A percentile compares a stretch with the other conserved stretches of the same genome.
Conservation (phyloP, 2,329 filamentous ascomycete species). For the Colletotrichum spaethianum region DNA sequence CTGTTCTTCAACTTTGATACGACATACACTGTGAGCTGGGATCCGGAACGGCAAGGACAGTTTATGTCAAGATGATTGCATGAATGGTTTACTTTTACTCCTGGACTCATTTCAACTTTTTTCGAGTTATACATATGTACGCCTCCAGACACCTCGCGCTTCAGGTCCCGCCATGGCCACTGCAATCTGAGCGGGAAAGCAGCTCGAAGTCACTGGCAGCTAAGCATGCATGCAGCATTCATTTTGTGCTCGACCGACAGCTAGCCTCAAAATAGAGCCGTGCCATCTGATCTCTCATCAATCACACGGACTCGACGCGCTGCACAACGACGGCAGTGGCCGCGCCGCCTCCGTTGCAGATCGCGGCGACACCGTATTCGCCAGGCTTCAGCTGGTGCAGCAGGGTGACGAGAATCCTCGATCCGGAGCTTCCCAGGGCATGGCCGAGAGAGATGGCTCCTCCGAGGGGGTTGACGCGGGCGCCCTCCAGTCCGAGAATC, state of each 20-base stretch:
- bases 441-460: slow-evolving; percentile 95
- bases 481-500: slow-evolving; percentile 85
- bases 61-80: neutral
- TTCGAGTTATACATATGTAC: slow-evolving; percentile 17
- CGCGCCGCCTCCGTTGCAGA: slow-evolving; percentile 96
- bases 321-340: slow-evolving; percentile 94
- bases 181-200: slow-evolving; percentile 21
- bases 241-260: neutral
- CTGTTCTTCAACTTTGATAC: neutral
- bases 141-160: slow-evolving; percentile 4
- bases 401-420: slow-evolving; percentile 89
- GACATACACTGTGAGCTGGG: neutral
- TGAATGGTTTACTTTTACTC: neutral
- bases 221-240: slow-evolving; percentile 28
- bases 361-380: slow-evolving; percentile 95
- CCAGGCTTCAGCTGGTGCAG: slow-evolving; percentile 92
- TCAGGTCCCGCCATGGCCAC: neutral
- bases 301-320: slow-evolving; percentile 74
- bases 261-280: neutral
- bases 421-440: slow-evolving; percentile 92
- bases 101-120: neutral
- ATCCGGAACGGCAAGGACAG: neutral
- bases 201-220: slow-evolving; percentile 2
- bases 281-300: neutral
- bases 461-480: slow-evolving; percentile 88